Conservation (phyloP, 2,329 filamentous ascomycete species). For the Penicillium glabrum region DNA sequence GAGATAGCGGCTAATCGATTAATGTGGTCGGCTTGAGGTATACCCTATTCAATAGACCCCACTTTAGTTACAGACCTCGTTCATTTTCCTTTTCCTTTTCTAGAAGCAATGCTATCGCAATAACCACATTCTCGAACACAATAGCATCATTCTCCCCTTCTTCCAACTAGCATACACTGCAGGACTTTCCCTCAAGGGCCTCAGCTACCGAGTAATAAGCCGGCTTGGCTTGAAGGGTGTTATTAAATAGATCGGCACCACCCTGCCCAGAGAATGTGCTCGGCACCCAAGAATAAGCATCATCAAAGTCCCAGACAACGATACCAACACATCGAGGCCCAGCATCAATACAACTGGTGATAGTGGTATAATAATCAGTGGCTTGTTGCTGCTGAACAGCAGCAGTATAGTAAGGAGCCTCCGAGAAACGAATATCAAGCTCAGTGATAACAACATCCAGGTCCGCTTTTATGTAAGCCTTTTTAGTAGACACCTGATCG, state of each 20-base stretch:
- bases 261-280: slow-evolving; percentile 36
- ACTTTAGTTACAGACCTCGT: too few species aligned
- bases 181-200: neutral
- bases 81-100: too few species aligned
- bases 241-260: neutral
- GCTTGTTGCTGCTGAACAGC: slow-evolving; percentile 19
- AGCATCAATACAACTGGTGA: slow-evolving; percentile 21
- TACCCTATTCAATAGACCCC: too few species aligned
- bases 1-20: too few species aligned
- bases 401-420: slow-evolving; percentile 17
- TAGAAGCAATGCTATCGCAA: too few species aligned
- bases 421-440: slow-evolving; percentile 48
- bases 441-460: slow-evolving; percentile 40
- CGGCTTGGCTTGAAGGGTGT: neutral
- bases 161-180: neutral
- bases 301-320: slow-evolving; percentile 36
- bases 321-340: slow-evolving; percentile 22
- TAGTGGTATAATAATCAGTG: slow-evolving; percentile 23
- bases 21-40: too few species aligned
- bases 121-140: too few species aligned
- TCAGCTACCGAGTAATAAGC: neutral
- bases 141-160: too few species aligned
- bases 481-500: slow-evolving; percentile 37
- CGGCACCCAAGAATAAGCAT: slow-evolving; percentile 44
- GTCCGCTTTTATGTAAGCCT: slow-evolving; percentile 32